Evolutionary conservation across 768 basidiomycete species (phyloP).

Genomic region (Thelephora aurantiotincta): DNA sequence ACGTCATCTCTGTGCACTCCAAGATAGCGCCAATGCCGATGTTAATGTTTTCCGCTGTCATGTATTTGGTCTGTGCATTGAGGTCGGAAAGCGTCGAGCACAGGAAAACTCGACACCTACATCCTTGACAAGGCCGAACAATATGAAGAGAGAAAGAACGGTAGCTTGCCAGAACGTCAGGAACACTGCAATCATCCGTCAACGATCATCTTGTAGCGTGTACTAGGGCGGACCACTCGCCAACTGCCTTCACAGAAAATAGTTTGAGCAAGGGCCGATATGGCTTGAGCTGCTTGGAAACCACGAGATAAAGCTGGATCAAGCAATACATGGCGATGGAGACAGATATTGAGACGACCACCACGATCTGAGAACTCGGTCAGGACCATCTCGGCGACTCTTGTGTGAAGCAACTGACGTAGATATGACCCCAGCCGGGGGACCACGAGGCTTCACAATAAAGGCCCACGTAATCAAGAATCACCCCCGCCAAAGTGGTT

Average conservation of each 20-base stretch:
- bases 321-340: slow-evolving; percentile 69
- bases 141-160: slow-evolving; percentile 38
- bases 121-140: slow-evolving; percentile 48
- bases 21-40: slow-evolving; percentile 55
- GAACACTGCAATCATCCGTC: slow-evolving; percentile 27
- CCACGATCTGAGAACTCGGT: slow-evolving; percentile 28
- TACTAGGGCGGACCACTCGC: slow-evolving; percentile 20
- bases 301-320: slow-evolving; percentile 52
- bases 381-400: background rate
- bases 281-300: slow-evolving; percentile 37
- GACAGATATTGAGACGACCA: slow-evolving; percentile 55
- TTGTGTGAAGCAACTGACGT: slow-evolving; percentile 24
- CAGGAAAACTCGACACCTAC: slow-evolving; percentile 20
- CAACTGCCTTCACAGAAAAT: slow-evolving; percentile 61
- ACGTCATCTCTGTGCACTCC: slow-evolving; percentile 70
- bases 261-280: slow-evolving; percentile 54
- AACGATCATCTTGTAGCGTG: background rate
- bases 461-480: slow-evolving; percentile 46
- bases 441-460: slow-evolving; percentile 66
- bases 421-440: slow-evolving; percentile 54
- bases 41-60: slow-evolving; percentile 63
- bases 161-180: slow-evolving; percentile 70
- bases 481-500: slow-evolving; percentile 46
- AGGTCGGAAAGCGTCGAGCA: background rate
- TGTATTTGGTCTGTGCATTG: slow-evolving; percentile 36